Percentiles rank a stretch among this genome's conserved stretches.
phyloP scores from a whole-genome alignment of 2,329 filamentous ascomycete genomes.

The Orbilia oligospora region DNA sequence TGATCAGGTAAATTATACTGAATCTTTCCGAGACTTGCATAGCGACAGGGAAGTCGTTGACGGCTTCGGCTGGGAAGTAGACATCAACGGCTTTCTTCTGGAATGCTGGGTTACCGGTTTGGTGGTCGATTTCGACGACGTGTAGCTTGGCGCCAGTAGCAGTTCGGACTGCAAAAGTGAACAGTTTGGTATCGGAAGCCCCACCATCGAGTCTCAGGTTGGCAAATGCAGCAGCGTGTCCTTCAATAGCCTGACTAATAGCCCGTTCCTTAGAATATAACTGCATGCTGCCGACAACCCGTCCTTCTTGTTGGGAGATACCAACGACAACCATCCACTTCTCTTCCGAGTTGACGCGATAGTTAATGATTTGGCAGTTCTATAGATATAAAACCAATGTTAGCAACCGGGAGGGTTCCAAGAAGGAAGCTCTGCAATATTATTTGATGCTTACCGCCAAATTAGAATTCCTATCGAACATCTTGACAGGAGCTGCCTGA shows the following conservation, averaged over 20 bases:
- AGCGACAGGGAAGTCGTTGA: constrained; percentile 96
- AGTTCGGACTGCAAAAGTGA: constrained; percentile 94
- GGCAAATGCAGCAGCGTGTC: constrained; percentile 94
- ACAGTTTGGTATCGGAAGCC: constrained; percentile 90
- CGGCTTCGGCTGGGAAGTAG: constrained; percentile 95
- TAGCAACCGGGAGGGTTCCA: constrained; percentile 12
- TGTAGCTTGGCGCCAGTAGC: constrained; percentile 93
- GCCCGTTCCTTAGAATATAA: constrained; percentile 95
- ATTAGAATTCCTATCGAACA: constrained; percentile 95
- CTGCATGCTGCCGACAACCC: constrained; percentile 96
- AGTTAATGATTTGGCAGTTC: constrained; percentile 99
- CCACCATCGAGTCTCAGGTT: constrained; percentile 90
- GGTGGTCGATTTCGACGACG: constrained; percentile 96
- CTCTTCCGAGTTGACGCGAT: constrained; percentile 92
- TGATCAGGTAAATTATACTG: constrained; percentile 95
- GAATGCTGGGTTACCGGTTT: constrained; percentile 88
- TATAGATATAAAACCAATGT: constrained; percentile 66
- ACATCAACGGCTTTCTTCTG: constrained; percentile 97
- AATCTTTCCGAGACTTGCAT: constrained; percentile 98
- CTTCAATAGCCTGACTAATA: constrained; percentile 98
- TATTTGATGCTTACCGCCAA: constrained; percentile 76
- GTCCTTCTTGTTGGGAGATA: constrained; percentile 92
- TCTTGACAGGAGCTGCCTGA: constrained; percentile 84
- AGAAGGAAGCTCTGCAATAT: not conserved
- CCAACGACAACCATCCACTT: constrained; percentile 99